A percentile compares a stretch with the other conserved stretches of the same genome.
These are phyloP conservation scores for Aspergillus latus DNA, from an alignment of 2,329 filamentous ascomycete species.

Conservation along the genomic window DNA sequence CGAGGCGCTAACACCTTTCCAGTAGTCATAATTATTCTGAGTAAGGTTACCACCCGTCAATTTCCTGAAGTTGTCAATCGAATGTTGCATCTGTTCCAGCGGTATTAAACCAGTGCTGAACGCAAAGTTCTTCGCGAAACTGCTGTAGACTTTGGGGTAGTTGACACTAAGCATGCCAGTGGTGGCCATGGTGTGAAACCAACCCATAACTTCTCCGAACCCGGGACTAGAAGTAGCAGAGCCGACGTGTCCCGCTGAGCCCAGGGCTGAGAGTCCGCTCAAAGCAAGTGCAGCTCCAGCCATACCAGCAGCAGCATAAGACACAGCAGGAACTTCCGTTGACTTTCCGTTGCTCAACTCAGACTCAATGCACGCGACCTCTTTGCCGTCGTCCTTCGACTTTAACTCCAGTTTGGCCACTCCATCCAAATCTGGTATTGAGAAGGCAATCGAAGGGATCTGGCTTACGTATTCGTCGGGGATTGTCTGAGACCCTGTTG, in stretches of 20 bases:
- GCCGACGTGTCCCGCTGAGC: conserved; percentile 60
- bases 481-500: conserved; percentile 69
- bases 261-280: conserved; percentile 68
- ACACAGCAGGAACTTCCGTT: conserved; percentile 69
- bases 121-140: conserved; percentile 88
- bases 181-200: conserved; percentile 91
- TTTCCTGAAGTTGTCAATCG: conserved; percentile 80
- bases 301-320: conserved; percentile 79
- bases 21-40: conserved; percentile 68
- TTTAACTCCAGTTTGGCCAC: conserved; percentile 75
- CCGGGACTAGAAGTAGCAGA: conserved; percentile 71
- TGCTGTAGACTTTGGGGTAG: conserved; percentile 83
- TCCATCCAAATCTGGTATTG: conserved; percentile 85
- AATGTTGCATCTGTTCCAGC: conserved; percentile 74
- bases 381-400: conserved; percentile 56
- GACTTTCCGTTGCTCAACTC: conserved; percentile 86
- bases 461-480: conserved; percentile 67
- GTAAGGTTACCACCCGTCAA: conserved; percentile 85
- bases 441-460: conserved; percentile 87
- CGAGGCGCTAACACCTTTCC: conserved; percentile 50
- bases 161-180: conserved; percentile 94
- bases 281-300: conserved; percentile 79
- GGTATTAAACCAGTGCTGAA: conserved; percentile 84
- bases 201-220: conserved; percentile 80
- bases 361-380: conserved; percentile 80